Conservation (phyloP, 2,329 filamentous ascomycete species). For the Neurospora sp. region DNA sequence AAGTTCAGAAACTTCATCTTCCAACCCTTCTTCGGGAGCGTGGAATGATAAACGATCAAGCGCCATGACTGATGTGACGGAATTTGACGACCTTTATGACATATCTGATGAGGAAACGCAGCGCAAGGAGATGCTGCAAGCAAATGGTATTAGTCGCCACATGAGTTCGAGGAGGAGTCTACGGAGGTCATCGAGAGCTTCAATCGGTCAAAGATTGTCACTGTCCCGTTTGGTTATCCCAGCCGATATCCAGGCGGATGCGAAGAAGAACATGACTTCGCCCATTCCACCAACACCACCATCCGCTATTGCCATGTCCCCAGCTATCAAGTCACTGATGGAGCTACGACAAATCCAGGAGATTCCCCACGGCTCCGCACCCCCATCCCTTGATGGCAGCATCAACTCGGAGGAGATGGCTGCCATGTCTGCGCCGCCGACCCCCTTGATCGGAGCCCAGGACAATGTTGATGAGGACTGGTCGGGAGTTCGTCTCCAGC, state of each 20-base stretch:
- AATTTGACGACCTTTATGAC: slow-evolving; percentile 83
- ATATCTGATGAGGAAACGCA: slow-evolving; percentile 66
- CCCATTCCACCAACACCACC: slow-evolving; percentile 55
- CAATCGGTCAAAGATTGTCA: slow-evolving; percentile 23
- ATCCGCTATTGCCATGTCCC: slow-evolving; percentile 63
- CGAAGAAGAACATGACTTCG: slow-evolving; percentile 42
- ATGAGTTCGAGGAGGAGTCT: slow-evolving; percentile 29
- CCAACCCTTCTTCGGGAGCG: slow-evolving; percentile 43
- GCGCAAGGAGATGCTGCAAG: slow-evolving; percentile 33
- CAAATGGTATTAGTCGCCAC: slow-evolving; percentile 26
- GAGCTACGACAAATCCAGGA: slow-evolving; percentile 49
- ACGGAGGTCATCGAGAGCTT: slow-evolving; percentile 31
- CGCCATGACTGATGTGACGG: slow-evolving; percentile 53
- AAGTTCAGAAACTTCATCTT: slow-evolving; percentile 34
- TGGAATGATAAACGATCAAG: slow-evolving; percentile 52
- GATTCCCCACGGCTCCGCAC: slow-evolving; percentile 65
- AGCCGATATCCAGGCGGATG: slow-evolving; percentile 24
- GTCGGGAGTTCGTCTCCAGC: slow-evolving; percentile 65
- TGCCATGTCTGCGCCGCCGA: slow-evolving; percentile 71
- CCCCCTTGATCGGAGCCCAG: slow-evolving; percentile 57
- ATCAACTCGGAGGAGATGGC: slow-evolving; percentile 81
- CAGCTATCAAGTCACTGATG: slow-evolving; percentile 63
- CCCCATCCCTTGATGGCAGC: slow-evolving; percentile 84
- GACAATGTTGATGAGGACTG: slow-evolving; percentile 53
- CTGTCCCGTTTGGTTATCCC: slow-evolving; percentile 47